Evolutionary conservation across 1,284 basidiomycete species (phyloP).

Genomic region (Cutaneotrichosporon dermatis): DNA sequence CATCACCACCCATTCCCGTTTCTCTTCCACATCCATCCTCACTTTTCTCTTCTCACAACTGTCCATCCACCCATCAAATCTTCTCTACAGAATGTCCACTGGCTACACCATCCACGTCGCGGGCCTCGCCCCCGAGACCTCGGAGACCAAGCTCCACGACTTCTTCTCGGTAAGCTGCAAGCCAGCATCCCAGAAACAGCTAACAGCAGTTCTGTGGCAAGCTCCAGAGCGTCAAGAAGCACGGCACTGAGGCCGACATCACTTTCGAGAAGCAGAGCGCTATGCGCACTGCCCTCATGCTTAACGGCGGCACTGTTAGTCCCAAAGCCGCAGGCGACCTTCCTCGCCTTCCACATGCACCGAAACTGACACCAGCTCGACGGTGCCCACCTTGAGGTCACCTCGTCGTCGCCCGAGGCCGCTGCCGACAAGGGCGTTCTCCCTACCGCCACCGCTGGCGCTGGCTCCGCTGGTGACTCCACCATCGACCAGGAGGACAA

Average conservation of each 20-base stretch:
- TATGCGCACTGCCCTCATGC: slow-evolving; percentile 48
- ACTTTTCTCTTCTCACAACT: neutral
- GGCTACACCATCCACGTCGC: slow-evolving; percentile 47
- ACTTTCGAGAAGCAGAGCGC: slow-evolving; percentile 50
- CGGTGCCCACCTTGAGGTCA: slow-evolving; percentile 50
- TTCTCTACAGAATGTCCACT: too few species aligned
- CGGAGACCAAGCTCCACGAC: slow-evolving; percentile 49
- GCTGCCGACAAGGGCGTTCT: slow-evolving; percentile 24
- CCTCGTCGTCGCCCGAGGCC: slow-evolving; percentile 37
- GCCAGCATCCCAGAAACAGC: neutral
- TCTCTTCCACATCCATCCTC: slow-evolving; percentile 1
- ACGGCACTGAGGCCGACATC: slow-evolving; percentile 45
- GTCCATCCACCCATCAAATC: too few species aligned
- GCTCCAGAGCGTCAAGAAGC: slow-evolving; percentile 45
- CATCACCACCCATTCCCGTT: too few species aligned
- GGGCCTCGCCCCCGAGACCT: slow-evolving; percentile 47
- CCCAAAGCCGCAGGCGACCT: too few species aligned
- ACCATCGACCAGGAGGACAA: slow-evolving; percentile 50
- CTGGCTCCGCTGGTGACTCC: too few species aligned
- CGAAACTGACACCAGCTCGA: slow-evolving; percentile 38
- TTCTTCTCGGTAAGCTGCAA: slow-evolving; percentile 38
- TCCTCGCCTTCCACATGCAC: too few species aligned
- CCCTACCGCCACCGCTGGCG: neutral
- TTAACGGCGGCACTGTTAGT: slow-evolving; percentile 49
- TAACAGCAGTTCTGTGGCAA: slow-evolving; percentile 44